These are phyloP conservation scores for Albifimbria verrucaria DNA, from an alignment of 2,329 filamentous ascomycete genomes.

Conservation along the genomic window DNA sequence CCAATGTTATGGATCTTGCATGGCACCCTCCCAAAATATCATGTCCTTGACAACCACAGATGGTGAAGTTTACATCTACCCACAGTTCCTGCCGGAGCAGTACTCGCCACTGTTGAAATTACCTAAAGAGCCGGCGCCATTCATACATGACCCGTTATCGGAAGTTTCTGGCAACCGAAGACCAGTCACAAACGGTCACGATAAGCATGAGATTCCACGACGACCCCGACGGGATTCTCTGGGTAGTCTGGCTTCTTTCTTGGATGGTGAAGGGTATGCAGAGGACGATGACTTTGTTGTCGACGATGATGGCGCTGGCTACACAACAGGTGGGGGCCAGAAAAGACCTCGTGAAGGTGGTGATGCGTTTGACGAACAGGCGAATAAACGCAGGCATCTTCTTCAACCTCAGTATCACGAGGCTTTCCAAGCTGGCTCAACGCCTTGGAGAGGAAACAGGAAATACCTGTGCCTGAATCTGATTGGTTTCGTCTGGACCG, in stretches of 20 bases:
- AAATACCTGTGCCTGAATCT: slow-evolving; percentile 93
- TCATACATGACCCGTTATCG: slow-evolving; percentile 75
- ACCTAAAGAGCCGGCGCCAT: slow-evolving; percentile 70
- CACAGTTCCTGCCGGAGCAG: slow-evolving; percentile 62
- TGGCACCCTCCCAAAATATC: slow-evolving; percentile 93
- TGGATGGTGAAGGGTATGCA: slow-evolving; percentile 55
- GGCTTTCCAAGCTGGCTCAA: slow-evolving; percentile 89
- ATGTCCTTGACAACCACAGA: slow-evolving; percentile 89
- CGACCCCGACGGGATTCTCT: slow-evolving; percentile 59
- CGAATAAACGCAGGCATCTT: slow-evolving; percentile 48
- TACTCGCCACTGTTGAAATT: slow-evolving; percentile 55
- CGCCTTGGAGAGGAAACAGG: slow-evolving; percentile 91
- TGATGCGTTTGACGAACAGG: slow-evolving; percentile 43
- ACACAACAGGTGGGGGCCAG: slow-evolving; percentile 55
- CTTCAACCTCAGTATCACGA: slow-evolving; percentile 68
- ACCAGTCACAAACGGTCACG: slow-evolving; percentile 51
- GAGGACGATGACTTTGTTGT: slow-evolving; percentile 80
- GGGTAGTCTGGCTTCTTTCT: slow-evolving; percentile 80
- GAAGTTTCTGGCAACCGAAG: slow-evolving; percentile 66
- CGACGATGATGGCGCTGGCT: slow-evolving; percentile 93
- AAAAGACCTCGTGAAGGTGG: slow-evolving; percentile 51
- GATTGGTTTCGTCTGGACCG: slow-evolving; percentile 93
- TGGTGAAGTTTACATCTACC: slow-evolving; percentile 89
- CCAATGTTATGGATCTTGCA: slow-evolving; percentile 77
- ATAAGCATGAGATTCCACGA: slow-evolving; percentile 43